Evolutionary conservation across 1,284 basidiomycete genomes (phyloP).

Genomic region (Polyporus tsugae): DNA sequence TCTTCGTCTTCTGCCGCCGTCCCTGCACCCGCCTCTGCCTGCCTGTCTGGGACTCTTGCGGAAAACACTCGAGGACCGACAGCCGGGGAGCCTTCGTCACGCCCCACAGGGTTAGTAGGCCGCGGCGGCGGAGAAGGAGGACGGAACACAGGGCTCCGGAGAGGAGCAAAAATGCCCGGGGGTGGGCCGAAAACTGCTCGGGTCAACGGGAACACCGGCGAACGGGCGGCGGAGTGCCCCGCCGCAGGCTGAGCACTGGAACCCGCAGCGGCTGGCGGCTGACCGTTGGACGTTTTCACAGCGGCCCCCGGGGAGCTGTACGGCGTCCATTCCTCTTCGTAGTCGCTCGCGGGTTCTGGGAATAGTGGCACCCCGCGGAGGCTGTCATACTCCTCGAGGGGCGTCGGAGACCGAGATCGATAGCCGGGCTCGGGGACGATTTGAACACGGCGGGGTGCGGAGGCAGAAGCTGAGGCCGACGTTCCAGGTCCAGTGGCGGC

Average conservation of each 20-base stretch:
- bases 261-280: not conserved
- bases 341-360: conserved; percentile 6
- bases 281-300: not conserved
- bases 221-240: not conserved
- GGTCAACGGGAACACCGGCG: not conserved
- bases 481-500: not conserved
- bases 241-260: not conserved
- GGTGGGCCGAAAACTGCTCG: not conserved
- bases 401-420: not conserved
- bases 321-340: conserved; percentile 1
- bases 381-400: conserved; percentile 6
- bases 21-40: too few relatives aligned
- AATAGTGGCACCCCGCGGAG: not conserved
- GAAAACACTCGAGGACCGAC: not conserved
- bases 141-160: not conserved
- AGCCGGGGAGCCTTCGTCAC: not conserved
- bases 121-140: not conserved
- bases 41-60: not conserved
- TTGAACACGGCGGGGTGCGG: not conserved
- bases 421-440: not conserved
- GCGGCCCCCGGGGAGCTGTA: not conserved
- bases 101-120: not conserved
- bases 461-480: not conserved
- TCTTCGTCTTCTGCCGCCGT: not conserved
- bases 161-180: not conserved